A percentile compares a stretch with the other conserved stretches of the same genome.
Conservation (phyloP, 1,139 yeast species). For the Candida smagusa region DNA sequence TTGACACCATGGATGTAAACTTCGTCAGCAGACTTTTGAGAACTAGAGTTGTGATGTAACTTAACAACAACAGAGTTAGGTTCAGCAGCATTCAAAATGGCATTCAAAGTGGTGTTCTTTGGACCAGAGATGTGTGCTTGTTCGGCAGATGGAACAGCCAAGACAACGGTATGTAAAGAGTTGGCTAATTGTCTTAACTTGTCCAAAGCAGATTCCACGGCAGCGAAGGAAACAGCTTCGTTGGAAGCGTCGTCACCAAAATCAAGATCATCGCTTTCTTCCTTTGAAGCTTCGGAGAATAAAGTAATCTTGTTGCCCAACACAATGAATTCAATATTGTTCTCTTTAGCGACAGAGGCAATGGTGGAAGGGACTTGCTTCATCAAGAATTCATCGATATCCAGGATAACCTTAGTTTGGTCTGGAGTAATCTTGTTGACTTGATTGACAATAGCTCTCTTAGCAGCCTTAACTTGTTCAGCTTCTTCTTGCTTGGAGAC, state of each 20-base stretch:
- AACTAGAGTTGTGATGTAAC: constrained; percentile 39
- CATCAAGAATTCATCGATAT: constrained; percentile 68
- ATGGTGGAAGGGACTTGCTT: constrained; percentile 46
- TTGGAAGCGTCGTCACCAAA: constrained; percentile 22
- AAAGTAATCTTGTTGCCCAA: constrained; percentile 43
- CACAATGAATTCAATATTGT: constrained; percentile 56
- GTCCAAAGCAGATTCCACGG: constrained; percentile 50
- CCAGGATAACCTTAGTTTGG: constrained; percentile 55
- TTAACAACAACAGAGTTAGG: constrained; percentile 39
- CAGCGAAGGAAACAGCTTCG: constrained; percentile 33
- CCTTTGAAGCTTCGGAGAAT: constrained; percentile 24
- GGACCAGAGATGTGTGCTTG: constrained; percentile 62
- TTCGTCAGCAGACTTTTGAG: constrained; percentile 44
- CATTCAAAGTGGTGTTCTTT: constrained; percentile 53
- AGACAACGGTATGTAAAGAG: constrained; percentile 48
- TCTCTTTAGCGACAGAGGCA: constrained; percentile 44
- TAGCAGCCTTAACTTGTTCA: constrained; percentile 39
- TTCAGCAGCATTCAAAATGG: constrained; percentile 40
- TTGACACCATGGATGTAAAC: constrained; percentile 63
- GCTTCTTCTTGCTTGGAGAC: constrained; percentile 31
- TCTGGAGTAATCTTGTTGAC: constrained; percentile 76
- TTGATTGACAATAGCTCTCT: constrained; percentile 64
- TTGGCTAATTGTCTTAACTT: constrained; percentile 58
- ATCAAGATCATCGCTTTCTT: constrained; percentile 33
- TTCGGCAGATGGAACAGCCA: constrained; percentile 51